phyloP scores from a whole-genome alignment of 805 yeast species.

The Candida odintsovae region DNA sequence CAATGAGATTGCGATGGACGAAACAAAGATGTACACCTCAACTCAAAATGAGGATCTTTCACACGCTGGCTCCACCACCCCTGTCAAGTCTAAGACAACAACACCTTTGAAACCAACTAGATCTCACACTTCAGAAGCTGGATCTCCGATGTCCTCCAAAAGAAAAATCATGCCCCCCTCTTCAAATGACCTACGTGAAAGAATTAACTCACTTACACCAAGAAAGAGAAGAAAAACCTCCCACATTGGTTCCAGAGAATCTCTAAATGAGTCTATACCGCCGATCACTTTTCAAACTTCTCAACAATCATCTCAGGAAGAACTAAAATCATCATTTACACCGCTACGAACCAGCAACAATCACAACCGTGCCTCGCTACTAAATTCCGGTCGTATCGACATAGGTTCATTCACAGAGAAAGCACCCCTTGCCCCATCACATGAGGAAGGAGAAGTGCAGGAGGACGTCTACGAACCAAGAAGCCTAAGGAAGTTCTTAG shows the following conservation, averaged over 20 bases:
- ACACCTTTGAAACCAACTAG: constrained; percentile 22
- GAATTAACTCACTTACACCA: constrained; percentile 23
- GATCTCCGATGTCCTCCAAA: constrained; percentile 24
- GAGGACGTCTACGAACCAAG: constrained; percentile 19
- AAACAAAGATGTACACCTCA: constrained; percentile 5
- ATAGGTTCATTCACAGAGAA: constrained; percentile 11
- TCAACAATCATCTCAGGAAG: constrained; percentile 6
- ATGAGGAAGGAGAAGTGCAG: constrained; percentile 11
- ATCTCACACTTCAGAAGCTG: constrained; percentile 26
- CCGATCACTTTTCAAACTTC: not conserved
- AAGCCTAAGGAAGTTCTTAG: constrained; percentile 18
- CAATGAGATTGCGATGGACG: constrained; percentile 15
- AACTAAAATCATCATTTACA: constrained; percentile 19
- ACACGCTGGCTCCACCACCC: not conserved
- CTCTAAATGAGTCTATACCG: not conserved
- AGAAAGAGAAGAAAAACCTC: constrained; percentile 14
- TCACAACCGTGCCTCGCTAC: constrained; percentile 10
- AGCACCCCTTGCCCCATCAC: constrained; percentile 20
- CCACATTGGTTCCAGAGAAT: not conserved
- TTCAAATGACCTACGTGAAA: constrained; percentile 16
- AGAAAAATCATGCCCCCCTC: constrained; percentile 9
- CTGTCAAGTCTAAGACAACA: not conserved
- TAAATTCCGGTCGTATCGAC: constrained; percentile 12
- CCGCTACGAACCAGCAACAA: constrained; percentile 16
- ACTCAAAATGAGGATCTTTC: not conserved